Conservation (phyloP, 495 filamentous ascomycete species). For the Penicillium verhagenii region DNA sequence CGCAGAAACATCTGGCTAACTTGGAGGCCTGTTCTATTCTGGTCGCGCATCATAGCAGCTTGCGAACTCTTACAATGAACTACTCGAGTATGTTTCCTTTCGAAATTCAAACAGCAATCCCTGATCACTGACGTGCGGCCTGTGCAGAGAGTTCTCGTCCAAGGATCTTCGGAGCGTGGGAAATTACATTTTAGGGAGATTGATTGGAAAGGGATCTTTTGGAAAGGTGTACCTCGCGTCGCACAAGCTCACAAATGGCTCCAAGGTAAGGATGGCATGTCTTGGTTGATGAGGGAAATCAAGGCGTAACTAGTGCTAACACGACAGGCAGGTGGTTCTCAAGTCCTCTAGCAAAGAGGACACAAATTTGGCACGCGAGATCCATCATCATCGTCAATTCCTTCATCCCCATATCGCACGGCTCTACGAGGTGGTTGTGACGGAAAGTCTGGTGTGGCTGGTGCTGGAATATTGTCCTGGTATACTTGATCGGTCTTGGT, state of each 20-base stretch:
- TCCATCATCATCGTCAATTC: slow-evolving; percentile 98
- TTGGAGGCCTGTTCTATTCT: slow-evolving; percentile 5
- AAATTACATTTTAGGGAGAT: slow-evolving; percentile 85
- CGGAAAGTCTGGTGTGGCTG: slow-evolving; percentile 91
- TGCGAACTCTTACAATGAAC: slow-evolving; percentile 91
- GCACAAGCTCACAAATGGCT: slow-evolving; percentile 97
- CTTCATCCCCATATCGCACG: slow-evolving; percentile 96
- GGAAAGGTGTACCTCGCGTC: slow-evolving; percentile 96
- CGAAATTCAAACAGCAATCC: not conserved
- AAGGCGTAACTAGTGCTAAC: slow-evolving; percentile 1
- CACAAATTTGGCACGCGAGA: slow-evolving; percentile 91
- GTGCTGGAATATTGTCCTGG: slow-evolving; percentile 96
- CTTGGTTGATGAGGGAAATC: too few species aligned
- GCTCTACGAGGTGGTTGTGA: slow-evolving; percentile 96
- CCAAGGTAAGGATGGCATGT: slow-evolving; percentile 67
- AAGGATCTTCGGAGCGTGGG: slow-evolving; percentile 88
- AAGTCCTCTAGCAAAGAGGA: slow-evolving; percentile 97
- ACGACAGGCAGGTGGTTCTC: slow-evolving; percentile 74
- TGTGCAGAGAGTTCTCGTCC: slow-evolving; percentile 83
- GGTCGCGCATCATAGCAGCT: slow-evolving; percentile 57
- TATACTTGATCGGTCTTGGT: slow-evolving; percentile 38
- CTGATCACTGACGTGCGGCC: slow-evolving; percentile 12
- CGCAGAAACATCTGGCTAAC: slow-evolving; percentile 19
- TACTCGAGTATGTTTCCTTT: slow-evolving; percentile 72
- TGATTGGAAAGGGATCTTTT: slow-evolving; percentile 97